Evolutionary conservation across 345 rosid species (phyloP).

Genomic region (Lagerstroemia speciosa): DNA sequence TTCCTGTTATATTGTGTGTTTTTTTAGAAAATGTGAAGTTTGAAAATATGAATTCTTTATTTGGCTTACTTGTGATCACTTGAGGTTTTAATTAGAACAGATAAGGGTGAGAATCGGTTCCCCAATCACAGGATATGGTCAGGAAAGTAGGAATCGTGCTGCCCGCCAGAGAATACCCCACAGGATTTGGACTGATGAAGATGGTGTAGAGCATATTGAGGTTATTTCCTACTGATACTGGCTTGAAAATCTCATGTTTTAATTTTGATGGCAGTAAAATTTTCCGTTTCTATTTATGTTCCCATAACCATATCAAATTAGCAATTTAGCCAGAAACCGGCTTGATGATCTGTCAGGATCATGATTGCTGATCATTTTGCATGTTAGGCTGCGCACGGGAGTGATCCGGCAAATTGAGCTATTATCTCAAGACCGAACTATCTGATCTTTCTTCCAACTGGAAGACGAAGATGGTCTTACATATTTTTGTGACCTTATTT

Average conservation of each 20-base stretch:
- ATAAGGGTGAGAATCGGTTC: conserved; percentile 93
- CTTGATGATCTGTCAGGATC: neutral
- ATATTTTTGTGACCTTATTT: too few relatives aligned
- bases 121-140: conserved; percentile 94
- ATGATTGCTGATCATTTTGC: neutral
- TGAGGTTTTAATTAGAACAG: conserved; percentile 29
- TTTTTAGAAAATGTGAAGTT: neutral
- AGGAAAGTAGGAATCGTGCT: conserved; percentile 89
- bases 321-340: neutral
- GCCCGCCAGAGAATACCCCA: conserved; percentile 92
- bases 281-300: neutral
- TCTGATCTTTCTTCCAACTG: neutral
- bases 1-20: neutral
- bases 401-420: neutral
- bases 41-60: conserved; percentile 3
- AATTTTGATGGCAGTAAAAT: neutral
- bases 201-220: conserved; percentile 92
- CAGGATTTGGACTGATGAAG: conserved; percentile 72
- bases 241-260: neutral
- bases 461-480: neutral
- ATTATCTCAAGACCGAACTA: neutral
- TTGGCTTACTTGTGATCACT: neutral
- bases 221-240: conserved; percentile 19
- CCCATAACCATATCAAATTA: neutral
- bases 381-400: neutral